Evolutionary conservation across 2,329 filamentous ascomycete genomes (phyloP).

Genomic region (Fusarium sterilihyphosum): DNA sequence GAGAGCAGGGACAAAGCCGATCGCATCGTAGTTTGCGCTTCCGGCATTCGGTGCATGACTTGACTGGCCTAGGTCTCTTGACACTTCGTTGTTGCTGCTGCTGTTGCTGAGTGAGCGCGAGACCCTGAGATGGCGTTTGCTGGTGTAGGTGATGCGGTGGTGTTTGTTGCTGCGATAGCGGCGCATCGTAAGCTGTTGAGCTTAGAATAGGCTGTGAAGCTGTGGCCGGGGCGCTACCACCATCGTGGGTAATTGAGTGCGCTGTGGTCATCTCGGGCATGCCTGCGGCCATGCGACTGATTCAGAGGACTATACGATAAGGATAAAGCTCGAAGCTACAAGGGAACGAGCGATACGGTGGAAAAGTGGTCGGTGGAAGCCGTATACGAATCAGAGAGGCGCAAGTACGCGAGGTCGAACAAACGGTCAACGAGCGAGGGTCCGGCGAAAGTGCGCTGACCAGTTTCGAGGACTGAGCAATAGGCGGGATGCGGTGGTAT

Average conservation of each 20-base stretch:
- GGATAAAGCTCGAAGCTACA: constrained; percentile 1
- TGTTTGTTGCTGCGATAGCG: constrained; percentile 41
- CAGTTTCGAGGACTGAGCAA: constrained; percentile 11
- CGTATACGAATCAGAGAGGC: constrained; percentile 5
- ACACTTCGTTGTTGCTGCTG: constrained; percentile 56
- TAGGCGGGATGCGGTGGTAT: constrained; percentile 21
- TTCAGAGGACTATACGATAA: neutral
- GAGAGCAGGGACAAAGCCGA: constrained; percentile 64
- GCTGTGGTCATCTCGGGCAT: constrained; percentile 37
- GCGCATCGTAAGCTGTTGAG: constrained; percentile 39
- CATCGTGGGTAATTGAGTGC: constrained; percentile 39
- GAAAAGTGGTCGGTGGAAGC: constrained; percentile 1
- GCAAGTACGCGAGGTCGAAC: constrained; percentile 6
- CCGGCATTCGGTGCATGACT: constrained; percentile 66
- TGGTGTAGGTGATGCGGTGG: constrained; percentile 44
- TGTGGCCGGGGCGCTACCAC: constrained; percentile 22
- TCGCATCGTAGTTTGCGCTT: constrained; percentile 68
- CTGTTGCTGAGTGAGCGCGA: constrained; percentile 35
- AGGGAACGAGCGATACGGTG: constrained; percentile 1
- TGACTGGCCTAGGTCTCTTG: constrained; percentile 64
- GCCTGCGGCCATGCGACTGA: constrained; percentile 12
- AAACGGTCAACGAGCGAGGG: constrained; percentile 17
- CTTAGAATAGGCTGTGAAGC: constrained; percentile 28
- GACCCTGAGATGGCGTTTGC: constrained; percentile 40
- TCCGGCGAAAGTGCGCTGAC: constrained; percentile 9